Evolutionary conservation across 371 early-diverging fungal genomes (phyloP), one percentile per base, ranked within the genome.

Genomic region (Mucor mucedo): DNA sequence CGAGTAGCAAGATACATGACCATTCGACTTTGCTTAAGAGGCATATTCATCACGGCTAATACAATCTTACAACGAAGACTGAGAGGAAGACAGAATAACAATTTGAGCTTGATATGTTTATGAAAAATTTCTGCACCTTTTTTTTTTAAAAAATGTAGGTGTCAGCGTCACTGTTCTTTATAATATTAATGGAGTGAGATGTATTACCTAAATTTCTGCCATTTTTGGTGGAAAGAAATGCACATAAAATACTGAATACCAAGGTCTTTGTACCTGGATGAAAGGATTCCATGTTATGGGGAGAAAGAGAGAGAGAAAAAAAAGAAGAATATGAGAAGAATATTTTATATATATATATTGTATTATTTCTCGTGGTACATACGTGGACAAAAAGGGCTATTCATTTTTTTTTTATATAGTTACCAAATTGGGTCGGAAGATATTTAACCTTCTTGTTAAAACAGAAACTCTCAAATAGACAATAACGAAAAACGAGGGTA

Each of bases 51-150:
- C 4, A 65, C 40, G 11, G 1, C 45, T 10, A 60, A 9, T n/a
- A 65, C 48, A 4, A 65, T 21, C n/a, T 65, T 60, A 28, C 66
- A 65, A 45, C 66, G 42, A 4, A 55, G 0, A 13, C 30, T 29
- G 9, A 65, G 41, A n/a, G 66, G 60, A 30, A 55, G 39, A 40
- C 60, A 35, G 10, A 54, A 58, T 30, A 54, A 28, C 30, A 54
- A 8, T 29, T 21, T 54, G 29, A 45, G 10, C 28, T 58, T 60
- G 10, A 59, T 60, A 32, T 32, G 41, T 11, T 57, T 16, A 52
- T 63, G 35, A 10, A 63, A 27, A 8, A 57, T 57, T 49, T 58
- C 41, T 13, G 55, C 55, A 30, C 27, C 62, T 62, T 13, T 30
- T 6, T n/a, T n/a, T n/a, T n/a, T n/a, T n/a, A n/a, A n/a, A 27